A percentile compares a stretch with the other conserved stretches of the same genome.
These are phyloP conservation scores for Crithidia bombi DNA, from an alignment of 208 protist genomes.

Conservation along the genomic window DNA sequence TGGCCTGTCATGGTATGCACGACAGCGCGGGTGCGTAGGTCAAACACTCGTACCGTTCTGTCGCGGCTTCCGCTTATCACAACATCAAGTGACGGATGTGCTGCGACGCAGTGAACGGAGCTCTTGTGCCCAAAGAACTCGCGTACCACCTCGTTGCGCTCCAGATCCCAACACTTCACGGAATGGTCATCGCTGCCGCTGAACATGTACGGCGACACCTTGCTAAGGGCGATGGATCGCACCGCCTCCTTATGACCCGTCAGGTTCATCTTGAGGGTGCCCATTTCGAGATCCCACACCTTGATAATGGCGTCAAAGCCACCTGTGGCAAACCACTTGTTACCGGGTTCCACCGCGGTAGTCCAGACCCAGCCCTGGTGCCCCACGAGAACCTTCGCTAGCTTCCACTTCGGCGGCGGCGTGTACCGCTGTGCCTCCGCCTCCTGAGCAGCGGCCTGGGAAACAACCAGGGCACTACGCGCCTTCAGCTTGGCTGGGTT, in stretches of 20 bases:
- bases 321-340: constrained; percentile 99
- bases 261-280: constrained; percentile 97
- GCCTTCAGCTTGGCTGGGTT: constrained; percentile 62
- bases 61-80: constrained; percentile 98
- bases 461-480: constrained; percentile 47
- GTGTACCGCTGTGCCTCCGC: constrained; percentile 34
- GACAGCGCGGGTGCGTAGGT: constrained; percentile 80
- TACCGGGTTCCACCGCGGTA: constrained; percentile 97
- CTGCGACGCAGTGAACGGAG: constrained; percentile 91
- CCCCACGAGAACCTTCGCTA: constrained; percentile 91
- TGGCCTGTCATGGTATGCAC: constrained; percentile 95
- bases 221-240: constrained; percentile 89
- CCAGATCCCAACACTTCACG: constrained; percentile 99
- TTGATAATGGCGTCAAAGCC: constrained; percentile 99
- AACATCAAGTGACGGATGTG: constrained; percentile 98
- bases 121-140: constrained; percentile 98
- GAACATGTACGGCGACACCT: constrained; percentile 98
- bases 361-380: constrained; percentile 97
- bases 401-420: constrained; percentile 92
- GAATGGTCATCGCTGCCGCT: constrained; percentile 98
- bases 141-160: constrained; percentile 93
- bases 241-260: constrained; percentile 97
- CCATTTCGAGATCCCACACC: constrained; percentile 97
- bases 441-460: constrained; percentile 25
- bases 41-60: constrained; percentile 93